Base-by-base conservation (phyloP, 352 stramenopile species). In the Phytophthora fragariaefolia region DNA sequence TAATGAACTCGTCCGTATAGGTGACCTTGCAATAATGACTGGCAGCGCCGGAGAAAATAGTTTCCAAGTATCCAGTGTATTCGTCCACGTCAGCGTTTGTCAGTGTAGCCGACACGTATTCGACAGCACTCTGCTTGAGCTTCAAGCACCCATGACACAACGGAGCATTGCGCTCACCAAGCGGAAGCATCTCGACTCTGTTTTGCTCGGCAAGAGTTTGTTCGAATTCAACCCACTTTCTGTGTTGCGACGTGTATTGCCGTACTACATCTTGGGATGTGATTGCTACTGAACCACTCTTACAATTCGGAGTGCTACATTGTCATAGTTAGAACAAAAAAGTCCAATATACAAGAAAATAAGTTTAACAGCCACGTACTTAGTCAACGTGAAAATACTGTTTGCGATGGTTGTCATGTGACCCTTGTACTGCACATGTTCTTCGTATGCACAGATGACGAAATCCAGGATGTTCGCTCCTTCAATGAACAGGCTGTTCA, bases 381-480 rank as follows among this genome's bases (percentile, higher is more conserved):
- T 96, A 8, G 83, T 93, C 24, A 96, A 68, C 15, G 88, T 96
- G 71, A 93, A 96, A 28, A 96, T 91, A 47, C 88, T 96, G 72
- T 96, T 96, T 8, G 88, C 88, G 46, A 96, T 96, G 26, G 86
- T 96, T 12, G 88, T 96, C 77, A 96, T 91, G 58, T 96, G 88
- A 0, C 88, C 88, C 69, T 95, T 96, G 72, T 96, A 96, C 61
- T 96, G 83, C 17, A 92, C 77, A 38, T 91, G 77, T 3, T 80
- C 57, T 38, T 93, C 77, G 55, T 95, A 96, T 9, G 88, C 86
- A 20, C 73, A 69, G 32, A 92, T 93, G 27, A 96, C 86, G 58
- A 96, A 93, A 34, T 93, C 81, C 27, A 96, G 72, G 43, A 96
- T 79, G 57, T 90, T 94, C 10, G 84, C 80, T 3, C 59, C 61